These are phyloP conservation scores for Tulasnella calospora DNA, from an alignment of 768 basidiomycete genomes.

Conservation along the genomic window DNA sequence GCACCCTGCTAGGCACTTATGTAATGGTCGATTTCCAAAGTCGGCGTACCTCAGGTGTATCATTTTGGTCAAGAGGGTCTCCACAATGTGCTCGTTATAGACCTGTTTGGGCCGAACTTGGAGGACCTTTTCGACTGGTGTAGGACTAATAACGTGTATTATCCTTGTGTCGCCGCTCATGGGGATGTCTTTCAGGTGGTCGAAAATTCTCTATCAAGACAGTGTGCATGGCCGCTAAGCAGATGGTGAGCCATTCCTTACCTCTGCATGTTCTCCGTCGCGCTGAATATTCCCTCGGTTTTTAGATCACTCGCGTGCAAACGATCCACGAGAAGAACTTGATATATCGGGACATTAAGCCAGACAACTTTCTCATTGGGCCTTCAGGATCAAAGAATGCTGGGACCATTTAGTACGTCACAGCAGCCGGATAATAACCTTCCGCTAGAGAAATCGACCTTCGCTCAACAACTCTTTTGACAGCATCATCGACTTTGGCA, in stretches of 20 bases:
- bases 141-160: background rate
- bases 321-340: constrained; percentile 99
- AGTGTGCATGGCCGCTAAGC: constrained; percentile 97
- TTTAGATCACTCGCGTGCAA: constrained; percentile 86
- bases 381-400: constrained; percentile 86
- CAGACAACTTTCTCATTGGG: constrained; percentile 97
- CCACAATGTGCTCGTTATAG: constrained; percentile 75
- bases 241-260: constrained; percentile 61
- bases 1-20: constrained; percentile 27
- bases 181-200: constrained; percentile 42
- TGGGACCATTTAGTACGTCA: constrained; percentile 54
- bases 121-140: constrained; percentile 85
- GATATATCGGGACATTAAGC: constrained; percentile 99
- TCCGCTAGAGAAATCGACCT: background rate
- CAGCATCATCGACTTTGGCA: constrained; percentile 85
- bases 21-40: constrained; percentile 42
- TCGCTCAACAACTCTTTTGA: constrained; percentile 27
- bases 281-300: background rate
- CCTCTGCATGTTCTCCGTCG: background rate
- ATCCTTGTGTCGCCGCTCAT: background rate
- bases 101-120: constrained; percentile 93
- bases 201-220: constrained; percentile 98
- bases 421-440: background rate
- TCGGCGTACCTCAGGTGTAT: constrained; percentile 95
- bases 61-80: constrained; percentile 98